Base-by-base conservation (phyloP, 192 early-diverging fungal genomes). In the Umbelopsis sp. region DNA sequence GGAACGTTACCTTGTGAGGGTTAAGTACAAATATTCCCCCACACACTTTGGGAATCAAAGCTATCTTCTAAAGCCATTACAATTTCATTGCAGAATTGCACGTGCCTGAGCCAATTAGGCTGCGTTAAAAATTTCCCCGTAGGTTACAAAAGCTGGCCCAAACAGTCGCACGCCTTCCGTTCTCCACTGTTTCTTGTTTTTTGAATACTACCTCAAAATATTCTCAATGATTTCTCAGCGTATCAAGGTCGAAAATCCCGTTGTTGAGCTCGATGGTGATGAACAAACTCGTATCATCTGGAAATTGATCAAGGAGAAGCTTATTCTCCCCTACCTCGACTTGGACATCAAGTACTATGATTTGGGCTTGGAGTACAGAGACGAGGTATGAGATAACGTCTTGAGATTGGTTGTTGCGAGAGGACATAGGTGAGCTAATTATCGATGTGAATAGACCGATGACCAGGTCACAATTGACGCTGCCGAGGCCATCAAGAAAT, bases 251-350 rank as follows among this genome's bases (percentile, higher is more conserved):
- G 80, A 84, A 78, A 93, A 93, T 80, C 92, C 95, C 23, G 89
- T 93, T 49, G 92, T 93, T 64, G 88, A 91, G 79, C 82, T 90
- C 18, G 94, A 98, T 75, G 97, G 97, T 70, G 97, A 99, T 81
- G 97, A 99, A 85, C 98, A 98, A 96, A 99, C 97, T 45, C 85
- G 97, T 74, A 98, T 99, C 83, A 93, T 99, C 81, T 97, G 94
- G 94, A 86, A 91, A 78, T 84, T 88, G 81, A 97, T 96, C 83
- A 93, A 95, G 80, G 95, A 98, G 76, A 93, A 92, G 88, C 85
- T 95, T 23, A 90, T 96, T 73, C 82, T 95, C 41, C 95, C 95
- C 16, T 93, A 94, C 72, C 77, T 95, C 66, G 87, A 95, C 67
- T 75, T 95, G 50, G 93, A 95, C 71, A 95, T 97, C 88, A 94